These are phyloP conservation scores for Eucalyptus viminalis DNA, from an alignment of 345 rosid genomes.

Conservation along the genomic window DNA sequence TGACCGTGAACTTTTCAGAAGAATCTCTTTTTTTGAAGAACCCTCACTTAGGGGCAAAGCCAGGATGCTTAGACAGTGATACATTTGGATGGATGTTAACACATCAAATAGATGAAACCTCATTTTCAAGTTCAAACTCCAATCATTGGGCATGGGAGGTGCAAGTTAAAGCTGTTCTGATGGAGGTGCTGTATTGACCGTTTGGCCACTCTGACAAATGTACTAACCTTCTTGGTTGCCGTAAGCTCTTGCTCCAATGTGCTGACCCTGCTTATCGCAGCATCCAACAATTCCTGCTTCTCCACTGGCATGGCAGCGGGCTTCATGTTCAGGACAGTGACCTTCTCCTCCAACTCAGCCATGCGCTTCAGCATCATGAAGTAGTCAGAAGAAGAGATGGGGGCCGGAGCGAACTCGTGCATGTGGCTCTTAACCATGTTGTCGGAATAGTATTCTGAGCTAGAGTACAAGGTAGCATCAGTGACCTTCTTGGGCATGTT, in stretches of 20 bases:
- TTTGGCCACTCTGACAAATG: not conserved
- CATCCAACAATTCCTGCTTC: conserved; percentile 70
- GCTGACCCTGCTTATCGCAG: conserved; percentile 54
- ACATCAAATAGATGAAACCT: not conserved
- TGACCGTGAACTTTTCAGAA: not conserved
- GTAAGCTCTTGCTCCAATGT: conserved; percentile 72
- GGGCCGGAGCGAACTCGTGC: conserved; percentile 10
- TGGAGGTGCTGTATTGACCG: not conserved
- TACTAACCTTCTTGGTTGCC: conserved; percentile 66
- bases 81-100: not conserved
- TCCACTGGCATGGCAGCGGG: conserved; percentile 56
- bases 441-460: conserved; percentile 23
- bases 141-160: not conserved
- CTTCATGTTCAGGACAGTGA: conserved; percentile 32
- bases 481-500: conserved; percentile 63
- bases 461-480: conserved; percentile 45
- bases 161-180: not conserved
- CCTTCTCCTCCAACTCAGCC: conserved; percentile 75
- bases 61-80: not conserved
- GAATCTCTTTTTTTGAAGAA: not conserved
- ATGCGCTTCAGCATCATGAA: conserved; percentile 55
- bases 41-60: not conserved
- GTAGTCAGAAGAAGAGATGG: conserved; percentile 38
- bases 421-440: conserved; percentile 14
- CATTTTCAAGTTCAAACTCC: not conserved